Conservation (phyloP, 345 rosid genomes). For the Salix brachista region DNA sequence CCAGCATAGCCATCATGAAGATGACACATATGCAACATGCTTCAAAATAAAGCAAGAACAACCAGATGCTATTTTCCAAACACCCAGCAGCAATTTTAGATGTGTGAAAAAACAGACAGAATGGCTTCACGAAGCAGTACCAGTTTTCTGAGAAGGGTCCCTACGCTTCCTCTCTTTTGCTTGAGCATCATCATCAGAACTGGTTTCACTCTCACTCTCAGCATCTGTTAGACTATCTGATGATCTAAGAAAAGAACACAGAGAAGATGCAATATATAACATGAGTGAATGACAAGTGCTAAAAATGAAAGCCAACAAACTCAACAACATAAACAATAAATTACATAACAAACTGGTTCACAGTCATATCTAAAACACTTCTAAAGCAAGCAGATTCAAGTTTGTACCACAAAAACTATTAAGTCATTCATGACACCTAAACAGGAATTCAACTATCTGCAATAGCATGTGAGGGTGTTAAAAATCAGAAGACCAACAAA, state of each 20-base stretch:
- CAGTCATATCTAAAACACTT: too few relatives aligned
- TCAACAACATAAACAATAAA: background rate
- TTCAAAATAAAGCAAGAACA: background rate
- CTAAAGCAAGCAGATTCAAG: too few relatives aligned
- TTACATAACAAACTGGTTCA: too few relatives aligned
- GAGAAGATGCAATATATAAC: too few relatives aligned
- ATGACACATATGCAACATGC: background rate
- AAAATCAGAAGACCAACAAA: background rate
- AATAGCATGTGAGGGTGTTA: background rate
- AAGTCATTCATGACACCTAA: too few relatives aligned
- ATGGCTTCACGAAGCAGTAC: constrained; percentile 23
- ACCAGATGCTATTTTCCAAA: background rate
- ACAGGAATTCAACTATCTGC: too few relatives aligned
- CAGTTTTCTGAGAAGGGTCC: constrained; percentile 42
- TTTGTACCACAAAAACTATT: too few relatives aligned
- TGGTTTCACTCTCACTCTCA: constrained; percentile 45
- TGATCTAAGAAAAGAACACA: constrained; percentile 35
- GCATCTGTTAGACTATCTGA: constrained; percentile 54
- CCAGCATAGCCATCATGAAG: background rate
- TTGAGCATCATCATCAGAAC: constrained; percentile 45
- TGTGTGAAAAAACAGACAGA: background rate
- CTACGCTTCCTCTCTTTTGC: constrained; percentile 42
- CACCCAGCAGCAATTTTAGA: background rate
- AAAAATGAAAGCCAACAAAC: background rate
- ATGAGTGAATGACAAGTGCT: too few relatives aligned